Base-by-base conservation (phyloP, 2,329 filamentous ascomycete genomes). In the Torrubiella hemipterigena region DNA sequence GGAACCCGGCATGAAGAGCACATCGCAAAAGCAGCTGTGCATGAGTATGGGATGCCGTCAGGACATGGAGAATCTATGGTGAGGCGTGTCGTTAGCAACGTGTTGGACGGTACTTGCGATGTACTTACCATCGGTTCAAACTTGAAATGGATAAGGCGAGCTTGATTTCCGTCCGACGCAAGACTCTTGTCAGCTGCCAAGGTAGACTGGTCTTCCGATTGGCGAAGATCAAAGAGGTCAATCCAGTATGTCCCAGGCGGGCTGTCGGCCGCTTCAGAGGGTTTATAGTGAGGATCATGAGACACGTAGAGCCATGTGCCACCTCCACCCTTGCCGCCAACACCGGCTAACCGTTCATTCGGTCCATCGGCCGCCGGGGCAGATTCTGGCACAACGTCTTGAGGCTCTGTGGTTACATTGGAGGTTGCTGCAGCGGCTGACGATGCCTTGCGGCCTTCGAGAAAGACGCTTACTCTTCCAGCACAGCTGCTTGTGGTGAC, bases 401-500 rank as follows among this genome's bases (percentile, higher is more conserved):
- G 30, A 15, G 28, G 41, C 30, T 37, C 41, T 9, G 30, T 35
- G 13, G 30, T 37, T 13, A 8, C 39, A 6, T 40, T 43, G 10
- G 34, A 38, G n/a, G 31, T 41, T 11, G 34, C 37, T 7, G 18
- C 41, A 17, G 13, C 16, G 5, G 32, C 33, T 4, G 38, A 40
- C 11, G 30, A 32, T 16, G 42, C 41, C 43, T 73, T 80, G 27
- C 60, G 61, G 1, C 87, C 87, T 58, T 95, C 89, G 1, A 93
- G 62, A 48, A 93, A 96, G 4, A 95, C 81, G 41, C 81, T 87
- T 28, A 93, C 72, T 31, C 89, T 67, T 1, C 89, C 89, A 3
- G 85, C 82, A 52, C 89, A 96, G 54, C 86, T 94, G 56, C 86
- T 94, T 3, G 87, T 95, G 2, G 89, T 95, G 20, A 93, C 85